A percentile compares a stretch with the other conserved stretches of the same genome.
These are phyloP conservation scores for Canariomyces notabilis DNA, from an alignment of 2,329 filamentous ascomycete genomes.

Conservation along the genomic window DNA sequence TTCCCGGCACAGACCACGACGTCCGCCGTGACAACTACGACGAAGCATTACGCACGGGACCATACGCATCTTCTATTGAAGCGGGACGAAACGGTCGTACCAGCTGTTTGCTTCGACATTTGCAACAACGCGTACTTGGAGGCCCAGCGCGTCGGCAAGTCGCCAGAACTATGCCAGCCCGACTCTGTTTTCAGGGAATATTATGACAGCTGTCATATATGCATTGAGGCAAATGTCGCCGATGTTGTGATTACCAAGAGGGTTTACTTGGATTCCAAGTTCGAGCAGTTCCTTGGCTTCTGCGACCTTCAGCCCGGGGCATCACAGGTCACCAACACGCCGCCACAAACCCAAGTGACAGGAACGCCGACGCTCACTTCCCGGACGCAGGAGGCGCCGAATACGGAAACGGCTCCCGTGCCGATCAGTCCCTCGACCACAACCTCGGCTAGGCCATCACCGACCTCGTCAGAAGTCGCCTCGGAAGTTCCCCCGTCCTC, in stretches of 20 bases:
- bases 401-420: conserved; percentile 15
- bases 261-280: conserved; percentile 35
- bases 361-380: conserved; percentile 9
- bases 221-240: conserved; percentile 32
- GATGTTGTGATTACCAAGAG: conserved; percentile 27
- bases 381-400: conserved; percentile 17
- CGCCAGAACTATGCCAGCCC: conserved; percentile 40
- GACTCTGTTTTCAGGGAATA: conserved; percentile 39
- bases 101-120: conserved; percentile 44
- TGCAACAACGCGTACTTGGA: conserved; percentile 50
- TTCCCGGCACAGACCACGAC: conserved; percentile 30
- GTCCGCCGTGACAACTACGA: conserved; percentile 10
- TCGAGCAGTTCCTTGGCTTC: conserved; percentile 42
- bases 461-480: background rate
- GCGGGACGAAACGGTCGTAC: conserved; percentile 37
- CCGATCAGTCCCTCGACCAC: conserved; percentile 14
- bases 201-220: conserved; percentile 37
- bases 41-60: conserved; percentile 14
- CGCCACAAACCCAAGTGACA: conserved; percentile 16
- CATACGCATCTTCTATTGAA: conserved; percentile 31
- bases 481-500: background rate
- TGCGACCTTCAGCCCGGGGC: conserved; percentile 37
- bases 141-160: conserved; percentile 45
- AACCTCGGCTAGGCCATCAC: background rate
- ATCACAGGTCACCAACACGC: too few relatives aligned